Conservation (phyloP, 257 asterid species). For the Solanum etuberosum region DNA sequence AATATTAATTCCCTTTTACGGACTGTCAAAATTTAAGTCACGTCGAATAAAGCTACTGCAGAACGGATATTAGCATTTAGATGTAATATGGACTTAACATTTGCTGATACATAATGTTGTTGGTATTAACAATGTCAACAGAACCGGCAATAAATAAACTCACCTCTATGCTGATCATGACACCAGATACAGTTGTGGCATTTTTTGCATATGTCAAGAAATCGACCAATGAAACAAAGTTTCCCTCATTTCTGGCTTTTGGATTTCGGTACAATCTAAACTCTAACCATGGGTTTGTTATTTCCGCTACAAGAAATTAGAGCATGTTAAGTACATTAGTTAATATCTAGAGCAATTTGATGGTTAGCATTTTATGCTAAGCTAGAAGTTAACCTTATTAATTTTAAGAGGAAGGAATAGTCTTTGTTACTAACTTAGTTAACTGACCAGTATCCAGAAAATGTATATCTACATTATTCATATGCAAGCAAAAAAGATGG, state of each 20-base stretch:
- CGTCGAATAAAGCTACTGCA: background rate
- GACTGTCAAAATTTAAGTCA: background rate
- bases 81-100: background rate
- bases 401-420: background rate
- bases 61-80: background rate
- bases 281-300: conserved; percentile 23
- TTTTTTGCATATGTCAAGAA: conserved; percentile 54
- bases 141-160: conserved; percentile 6
- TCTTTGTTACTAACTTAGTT: background rate
- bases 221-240: conserved; percentile 32
- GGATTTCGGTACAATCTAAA: conserved; percentile 44
- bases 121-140: background rate
- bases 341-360: conserved; percentile 31
- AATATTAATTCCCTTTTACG: background rate
- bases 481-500: background rate
- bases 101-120: background rate
- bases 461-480: background rate
- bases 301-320: conserved; percentile 45
- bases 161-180: conserved; percentile 63
- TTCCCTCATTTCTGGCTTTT: conserved; percentile 27
- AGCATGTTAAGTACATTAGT: background rate
- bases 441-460: background rate
- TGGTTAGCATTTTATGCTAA: background rate
- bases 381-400: background rate
- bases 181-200: conserved; percentile 55